Evolutionary conservation across 805 yeast species (phyloP).

Genomic region (Ogataea dorogensis): DNA sequence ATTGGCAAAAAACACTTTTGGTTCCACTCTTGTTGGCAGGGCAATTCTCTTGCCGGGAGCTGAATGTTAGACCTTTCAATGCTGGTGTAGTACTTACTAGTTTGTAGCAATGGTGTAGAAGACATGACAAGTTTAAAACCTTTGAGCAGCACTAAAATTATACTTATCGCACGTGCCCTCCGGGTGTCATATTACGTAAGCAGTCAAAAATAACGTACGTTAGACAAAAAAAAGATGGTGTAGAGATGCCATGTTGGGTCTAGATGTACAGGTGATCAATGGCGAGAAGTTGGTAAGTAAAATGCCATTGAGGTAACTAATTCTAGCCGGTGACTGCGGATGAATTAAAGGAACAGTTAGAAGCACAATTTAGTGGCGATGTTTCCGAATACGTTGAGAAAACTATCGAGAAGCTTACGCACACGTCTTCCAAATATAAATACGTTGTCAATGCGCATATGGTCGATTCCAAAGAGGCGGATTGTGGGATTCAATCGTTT

Average conservation of each 20-base stretch:
- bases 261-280: constrained; percentile 13
- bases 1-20: constrained; percentile 97
- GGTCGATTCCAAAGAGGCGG: constrained; percentile 29
- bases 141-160: constrained; percentile 10
- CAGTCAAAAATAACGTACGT: neutral
- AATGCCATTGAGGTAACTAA: neutral
- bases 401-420: constrained; percentile 30
- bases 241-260: constrained; percentile 8
- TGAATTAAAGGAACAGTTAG: constrained; percentile 19
- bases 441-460: constrained; percentile 48
- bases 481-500: constrained; percentile 33
- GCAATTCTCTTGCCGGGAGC: constrained; percentile 83
- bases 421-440: constrained; percentile 54
- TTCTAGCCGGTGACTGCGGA: constrained; percentile 22
- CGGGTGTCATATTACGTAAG: constrained; percentile 2
- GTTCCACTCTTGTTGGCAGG: constrained; percentile 96
- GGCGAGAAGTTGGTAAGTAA: constrained; percentile 19
- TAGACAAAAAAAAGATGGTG: constrained; percentile 3
- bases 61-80: constrained; percentile 13
- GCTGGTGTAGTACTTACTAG: constrained; percentile 42
- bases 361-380: constrained; percentile 3
- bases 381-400: constrained; percentile 5
- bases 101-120: constrained; percentile 68
- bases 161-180: constrained; percentile 15
- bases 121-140: constrained; percentile 47